Evolutionary conservation across 2,329 filamentous ascomycete species (phyloP), one percentile per base, ranked within the genome.

Genomic region (Venturia effusa): DNA sequence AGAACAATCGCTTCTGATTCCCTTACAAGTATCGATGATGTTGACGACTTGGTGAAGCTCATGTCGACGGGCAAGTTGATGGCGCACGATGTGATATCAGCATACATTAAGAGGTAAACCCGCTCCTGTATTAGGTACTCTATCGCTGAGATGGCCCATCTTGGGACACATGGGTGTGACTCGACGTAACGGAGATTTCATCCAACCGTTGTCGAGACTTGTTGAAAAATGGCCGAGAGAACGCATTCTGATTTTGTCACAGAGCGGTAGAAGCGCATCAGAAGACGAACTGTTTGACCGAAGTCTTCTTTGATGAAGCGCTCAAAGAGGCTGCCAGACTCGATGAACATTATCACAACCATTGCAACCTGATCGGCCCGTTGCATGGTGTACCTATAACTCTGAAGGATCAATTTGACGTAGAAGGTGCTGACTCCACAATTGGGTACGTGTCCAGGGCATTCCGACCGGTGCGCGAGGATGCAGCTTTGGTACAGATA

Each of bases 361-460:
- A 32, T 15, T 41, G 40, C 6, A 48, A 54, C 43, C 74, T 77
- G 0, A 69, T 77, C 6, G 79, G 78, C 1, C 75, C 76, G 13
- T 71, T 82, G 10, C 83, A 83, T 70, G 83, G 81, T 0, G 70
- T 85, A 2, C 82, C 82, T 0, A 75, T 85, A 63, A 80, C 77
- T 5, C 68, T 85, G 15, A 87, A 87, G 68, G 72, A 67, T 61
- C 82, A 84, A 17, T 87, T 87, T 71, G 80, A 86, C 27, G 74
- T 88, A 54, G 80, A 80, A 64, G 84, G 82, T 1, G 70, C 79
- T 3, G 82, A 87, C 62, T 80, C 80, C 0, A 85, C 84, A 0
- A 72, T 87, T 3, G 84, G 67, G 15, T 87, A 91, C 66, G 81
- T 82, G 0, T 81, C 81, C 0, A 80, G 87, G 64, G 83, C 86